These are phyloP conservation scores for Eustoma russellianum DNA, from an alignment of 257 asterid genomes.

Conservation along the genomic window DNA sequence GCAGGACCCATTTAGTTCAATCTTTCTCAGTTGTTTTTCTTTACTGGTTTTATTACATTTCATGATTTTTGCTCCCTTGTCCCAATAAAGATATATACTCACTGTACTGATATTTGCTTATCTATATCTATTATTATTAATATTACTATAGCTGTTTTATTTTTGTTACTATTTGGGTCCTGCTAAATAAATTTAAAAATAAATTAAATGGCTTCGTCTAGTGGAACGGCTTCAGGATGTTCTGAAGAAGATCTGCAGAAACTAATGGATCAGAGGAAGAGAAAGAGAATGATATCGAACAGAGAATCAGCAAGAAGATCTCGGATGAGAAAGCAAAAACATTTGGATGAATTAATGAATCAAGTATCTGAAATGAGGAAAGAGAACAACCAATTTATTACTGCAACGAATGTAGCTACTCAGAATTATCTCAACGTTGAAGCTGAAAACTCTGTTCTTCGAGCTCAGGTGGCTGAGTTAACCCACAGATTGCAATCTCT, in stretches of 20 bases:
- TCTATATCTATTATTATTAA: not conserved
- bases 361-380: constrained; percentile 47
- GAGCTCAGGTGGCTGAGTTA: constrained; percentile 78
- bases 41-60: constrained; percentile 94
- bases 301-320: constrained; percentile 95
- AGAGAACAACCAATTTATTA: constrained; percentile 50
- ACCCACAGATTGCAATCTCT: constrained; percentile 64
- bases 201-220: constrained; percentile 67
- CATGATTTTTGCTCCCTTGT: constrained; percentile 36
- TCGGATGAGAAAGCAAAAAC: constrained; percentile 83
- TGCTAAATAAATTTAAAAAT: constrained; percentile 13
- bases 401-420: constrained; percentile 35
- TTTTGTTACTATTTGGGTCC: constrained; percentile 28
- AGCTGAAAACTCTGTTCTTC: constrained; percentile 65
- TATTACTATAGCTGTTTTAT: not conserved
- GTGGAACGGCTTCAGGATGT: constrained; percentile 52
- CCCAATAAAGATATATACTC: not conserved
- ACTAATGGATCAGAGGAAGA: constrained; percentile 62
- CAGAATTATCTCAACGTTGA: constrained; percentile 46
- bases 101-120: not conserved
- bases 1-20: constrained; percentile 86
- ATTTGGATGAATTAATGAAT: constrained; percentile 58
- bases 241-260: constrained; percentile 60
- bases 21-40: constrained; percentile 95
- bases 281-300: constrained; percentile 85